Evolutionary conservation across 345 rosid genomes (phyloP).

Genomic region (Populus tremula): DNA sequence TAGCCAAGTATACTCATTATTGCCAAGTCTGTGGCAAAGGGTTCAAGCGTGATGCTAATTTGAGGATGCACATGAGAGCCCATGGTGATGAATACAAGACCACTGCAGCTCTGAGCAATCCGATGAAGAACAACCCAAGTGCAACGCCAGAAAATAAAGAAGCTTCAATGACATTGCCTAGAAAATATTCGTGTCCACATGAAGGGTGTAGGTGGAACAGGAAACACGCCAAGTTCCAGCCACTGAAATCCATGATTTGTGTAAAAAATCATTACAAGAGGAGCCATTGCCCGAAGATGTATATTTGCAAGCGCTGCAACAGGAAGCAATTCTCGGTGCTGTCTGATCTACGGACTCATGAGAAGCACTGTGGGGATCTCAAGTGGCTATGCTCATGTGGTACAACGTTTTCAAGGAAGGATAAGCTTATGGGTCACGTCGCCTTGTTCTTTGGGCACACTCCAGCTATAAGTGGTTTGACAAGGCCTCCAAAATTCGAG

Average conservation of each 20-base stretch:
- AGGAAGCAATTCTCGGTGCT: conserved; percentile 80
- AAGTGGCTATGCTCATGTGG: conserved; percentile 93
- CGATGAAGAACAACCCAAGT: conserved; percentile 31
- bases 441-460: conserved; percentile 66
- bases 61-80: conserved; percentile 98
- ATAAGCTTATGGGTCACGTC: conserved; percentile 79
- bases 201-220: conserved; percentile 87
- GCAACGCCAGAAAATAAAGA: background rate
- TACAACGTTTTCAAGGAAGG: conserved; percentile 79
- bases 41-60: conserved; percentile 84
- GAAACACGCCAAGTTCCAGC: conserved; percentile 80
- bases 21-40: conserved; percentile 85
- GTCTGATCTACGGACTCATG: conserved; percentile 89
- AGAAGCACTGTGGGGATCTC: conserved; percentile 79
- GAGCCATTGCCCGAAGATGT: conserved; percentile 89
- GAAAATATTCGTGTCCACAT: conserved; percentile 77
- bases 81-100: conserved; percentile 88
- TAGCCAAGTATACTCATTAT: conserved; percentile 85
- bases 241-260: conserved; percentile 79
- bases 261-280: conserved; percentile 94
- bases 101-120: conserved; percentile 60
- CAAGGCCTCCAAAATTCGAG: conserved; percentile 17
- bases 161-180: conserved; percentile 16
- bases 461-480: conserved; percentile 23
- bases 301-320: conserved; percentile 73